Conservation (phyloP, 768 basidiomycete genomes). For the Trametes punicea region DNA sequence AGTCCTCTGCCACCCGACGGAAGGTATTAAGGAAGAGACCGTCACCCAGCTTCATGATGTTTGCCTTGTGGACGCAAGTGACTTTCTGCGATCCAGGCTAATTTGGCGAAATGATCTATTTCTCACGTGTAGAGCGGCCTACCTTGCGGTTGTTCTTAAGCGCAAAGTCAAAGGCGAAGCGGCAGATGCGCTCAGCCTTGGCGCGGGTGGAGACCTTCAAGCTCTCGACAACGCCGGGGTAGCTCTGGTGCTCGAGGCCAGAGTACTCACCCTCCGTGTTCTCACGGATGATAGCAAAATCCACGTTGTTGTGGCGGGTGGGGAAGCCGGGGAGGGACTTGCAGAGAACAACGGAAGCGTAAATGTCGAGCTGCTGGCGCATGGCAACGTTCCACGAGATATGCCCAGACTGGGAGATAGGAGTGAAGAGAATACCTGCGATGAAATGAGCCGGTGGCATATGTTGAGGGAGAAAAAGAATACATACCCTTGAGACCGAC, state of each 20-base stretch:
- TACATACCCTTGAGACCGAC: slow-evolving; percentile 92
- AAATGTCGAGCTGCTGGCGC: slow-evolving; percentile 99
- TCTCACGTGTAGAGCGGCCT: background rate
- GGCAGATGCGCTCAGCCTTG: slow-evolving; percentile 93
- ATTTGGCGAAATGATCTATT: too few relatives aligned
- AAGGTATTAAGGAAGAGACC: slow-evolving; percentile 99
- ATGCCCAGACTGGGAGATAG: slow-evolving; percentile 93
- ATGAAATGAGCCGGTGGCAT: background rate
- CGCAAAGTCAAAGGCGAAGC: slow-evolving; percentile 99
- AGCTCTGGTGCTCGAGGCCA: slow-evolving; percentile 96
- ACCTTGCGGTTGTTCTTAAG: slow-evolving; percentile 98
- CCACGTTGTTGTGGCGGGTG: slow-evolving; percentile 94
- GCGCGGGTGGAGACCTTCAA: slow-evolving; percentile 95
- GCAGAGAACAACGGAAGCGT: slow-evolving; percentile 97
- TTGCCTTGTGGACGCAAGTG: slow-evolving; percentile 99
- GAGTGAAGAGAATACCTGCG: slow-evolving; percentile 95
- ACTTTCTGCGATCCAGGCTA: slow-evolving; percentile 90
- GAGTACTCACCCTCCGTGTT: slow-evolving; percentile 99
- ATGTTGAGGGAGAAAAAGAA: background rate
- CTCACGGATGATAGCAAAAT: slow-evolving; percentile 99
- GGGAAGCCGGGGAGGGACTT: slow-evolving; percentile 96
- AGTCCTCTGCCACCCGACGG: slow-evolving; percentile 94
- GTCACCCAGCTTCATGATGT: slow-evolving; percentile 99
- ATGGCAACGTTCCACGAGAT: slow-evolving; percentile 99
- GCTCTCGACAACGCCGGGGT: slow-evolving; percentile 96